Percentiles rank a stretch among this genome's conserved stretches.
These are phyloP conservation scores for Aspergillus persii DNA, from an alignment of 2,329 filamentous ascomycete genomes.

Conservation along the genomic window DNA sequence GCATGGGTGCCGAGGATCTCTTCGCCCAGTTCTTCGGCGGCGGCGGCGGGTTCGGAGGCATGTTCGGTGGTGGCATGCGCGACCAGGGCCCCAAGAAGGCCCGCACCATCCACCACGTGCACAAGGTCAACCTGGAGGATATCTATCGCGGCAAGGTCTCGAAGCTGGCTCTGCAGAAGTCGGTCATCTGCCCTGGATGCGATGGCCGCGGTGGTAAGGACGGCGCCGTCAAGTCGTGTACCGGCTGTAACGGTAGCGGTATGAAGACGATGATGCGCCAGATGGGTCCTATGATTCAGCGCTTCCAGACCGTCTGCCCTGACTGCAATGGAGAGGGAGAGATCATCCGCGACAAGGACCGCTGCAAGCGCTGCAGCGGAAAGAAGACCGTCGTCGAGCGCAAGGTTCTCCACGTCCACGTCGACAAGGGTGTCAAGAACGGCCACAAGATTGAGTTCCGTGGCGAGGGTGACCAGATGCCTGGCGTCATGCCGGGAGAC, in stretches of 20 bases:
- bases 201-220: constrained; percentile 95
- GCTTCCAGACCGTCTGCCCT: constrained; percentile 98
- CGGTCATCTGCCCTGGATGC: constrained; percentile 93
- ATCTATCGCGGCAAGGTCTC: constrained; percentile 98
- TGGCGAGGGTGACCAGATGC: constrained; percentile 93
- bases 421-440: constrained; percentile 88
- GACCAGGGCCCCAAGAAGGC: constrained; percentile 84
- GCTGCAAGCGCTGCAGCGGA: constrained; percentile 92
- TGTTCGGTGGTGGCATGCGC: constrained; percentile 76
- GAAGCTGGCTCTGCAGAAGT: constrained; percentile 95
- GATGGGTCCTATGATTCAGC: constrained; percentile 99
- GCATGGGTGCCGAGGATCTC: constrained; percentile 94
- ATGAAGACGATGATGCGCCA: constrained; percentile 99
- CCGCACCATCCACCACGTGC: constrained; percentile 94
- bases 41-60: constrained; percentile 68
- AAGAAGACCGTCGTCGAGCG: constrained; percentile 98
- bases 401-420: constrained; percentile 97
- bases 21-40: constrained; percentile 96
- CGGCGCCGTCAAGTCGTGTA: constrained; percentile 90
- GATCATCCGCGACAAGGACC: constrained; percentile 93
- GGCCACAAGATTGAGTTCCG: constrained; percentile 97
- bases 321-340: constrained; percentile 98
- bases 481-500: constrained; percentile 88
- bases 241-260: constrained; percentile 86
- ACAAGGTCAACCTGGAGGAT: constrained; percentile 97